A percentile compares a stretch with the other conserved stretches of the same genome.
Evolutionary conservation across 2,329 filamentous ascomycete species (phyloP).

Genomic region (Xylaria sp.): DNA sequence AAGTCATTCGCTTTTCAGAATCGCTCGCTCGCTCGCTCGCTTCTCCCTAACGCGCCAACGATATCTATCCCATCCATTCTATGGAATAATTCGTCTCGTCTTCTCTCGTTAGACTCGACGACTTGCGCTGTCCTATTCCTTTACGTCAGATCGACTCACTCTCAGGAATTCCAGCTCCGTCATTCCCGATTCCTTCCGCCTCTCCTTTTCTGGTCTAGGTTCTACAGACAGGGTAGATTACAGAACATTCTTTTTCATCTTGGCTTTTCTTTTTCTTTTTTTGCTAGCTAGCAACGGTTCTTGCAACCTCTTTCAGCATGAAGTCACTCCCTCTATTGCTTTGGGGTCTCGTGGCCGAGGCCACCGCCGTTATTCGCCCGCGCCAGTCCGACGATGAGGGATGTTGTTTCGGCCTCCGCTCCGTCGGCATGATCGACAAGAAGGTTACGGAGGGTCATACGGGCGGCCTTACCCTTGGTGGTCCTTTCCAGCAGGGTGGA

Average conservation of each 20-base stretch:
- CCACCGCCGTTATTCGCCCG: conserved; percentile 12
- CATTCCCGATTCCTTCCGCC: not conserved
- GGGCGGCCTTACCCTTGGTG: conserved; percentile 26
- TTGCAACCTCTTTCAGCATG: conserved; percentile 15
- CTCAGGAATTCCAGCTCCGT: conserved; percentile 8
- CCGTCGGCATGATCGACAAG: conserved; percentile 24
- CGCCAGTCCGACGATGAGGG: conserved; percentile 14
- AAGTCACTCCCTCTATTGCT: conserved; percentile 20
- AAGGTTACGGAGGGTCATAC: conserved; percentile 25
- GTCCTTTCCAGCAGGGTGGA: conserved; percentile 26
- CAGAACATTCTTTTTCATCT: conserved; percentile 5
- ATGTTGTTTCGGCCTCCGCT: conserved; percentile 29
- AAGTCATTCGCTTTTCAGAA: not conserved
- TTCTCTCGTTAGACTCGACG: not conserved
- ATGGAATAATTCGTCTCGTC: not conserved
- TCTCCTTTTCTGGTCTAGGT: not conserved
- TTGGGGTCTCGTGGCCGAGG: conserved; percentile 12
- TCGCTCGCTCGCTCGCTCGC: not conserved
- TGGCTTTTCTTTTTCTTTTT: not conserved
- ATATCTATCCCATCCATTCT: conserved; percentile 4
- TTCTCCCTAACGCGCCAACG: not conserved
- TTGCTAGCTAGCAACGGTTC: not conserved
- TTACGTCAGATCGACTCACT: conserved; percentile 17
- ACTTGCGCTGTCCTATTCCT: conserved; percentile 4
- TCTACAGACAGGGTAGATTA: not conserved